Conservation (phyloP, 352 stramenopile species). For the Phytopythium kandeliae region DNA sequence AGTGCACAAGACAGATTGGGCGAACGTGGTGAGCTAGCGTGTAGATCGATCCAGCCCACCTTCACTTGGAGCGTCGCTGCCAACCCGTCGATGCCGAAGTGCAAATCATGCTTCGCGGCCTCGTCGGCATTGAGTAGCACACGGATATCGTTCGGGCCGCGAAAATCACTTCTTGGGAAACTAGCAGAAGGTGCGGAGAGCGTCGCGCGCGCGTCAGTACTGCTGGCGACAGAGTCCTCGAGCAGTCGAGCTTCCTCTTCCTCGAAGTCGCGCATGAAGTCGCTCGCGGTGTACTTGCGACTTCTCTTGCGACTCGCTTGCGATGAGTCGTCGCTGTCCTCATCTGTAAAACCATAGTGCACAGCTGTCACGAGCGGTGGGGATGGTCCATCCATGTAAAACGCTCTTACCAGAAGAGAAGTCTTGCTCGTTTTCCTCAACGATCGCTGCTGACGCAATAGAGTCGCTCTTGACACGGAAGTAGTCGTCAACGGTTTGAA, state of each 20-base stretch:
- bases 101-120: slow-evolving; percentile 43
- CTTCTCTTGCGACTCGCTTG: slow-evolving; percentile 29
- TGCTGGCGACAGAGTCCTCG: slow-evolving; percentile 15
- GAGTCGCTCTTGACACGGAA: slow-evolving; percentile 41
- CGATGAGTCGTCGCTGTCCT: slow-evolving; percentile 39
- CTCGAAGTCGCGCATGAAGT: slow-evolving; percentile 79
- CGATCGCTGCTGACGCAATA: slow-evolving; percentile 18
- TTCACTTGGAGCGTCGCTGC: slow-evolving; percentile 54
- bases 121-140: slow-evolving; percentile 64
- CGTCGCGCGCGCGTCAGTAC: slow-evolving; percentile 11
- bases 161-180: slow-evolving; percentile 9
- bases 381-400: not conserved
- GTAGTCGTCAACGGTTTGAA: slow-evolving; percentile 51
- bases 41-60: slow-evolving; percentile 17
- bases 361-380: not conserved
- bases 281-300: slow-evolving; percentile 67
- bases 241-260: slow-evolving; percentile 43
- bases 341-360: slow-evolving; percentile 12
- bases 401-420: slow-evolving; percentile 1
- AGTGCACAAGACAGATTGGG: not conserved
- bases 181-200: slow-evolving; percentile 10
- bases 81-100: slow-evolving; percentile 63
- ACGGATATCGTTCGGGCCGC: slow-evolving; percentile 13
- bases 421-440: slow-evolving; percentile 5
- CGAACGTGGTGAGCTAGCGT: not conserved